Base-by-base conservation (phyloP, 352 stramenopile genomes). In the Phytophthora fragariae region DNA sequence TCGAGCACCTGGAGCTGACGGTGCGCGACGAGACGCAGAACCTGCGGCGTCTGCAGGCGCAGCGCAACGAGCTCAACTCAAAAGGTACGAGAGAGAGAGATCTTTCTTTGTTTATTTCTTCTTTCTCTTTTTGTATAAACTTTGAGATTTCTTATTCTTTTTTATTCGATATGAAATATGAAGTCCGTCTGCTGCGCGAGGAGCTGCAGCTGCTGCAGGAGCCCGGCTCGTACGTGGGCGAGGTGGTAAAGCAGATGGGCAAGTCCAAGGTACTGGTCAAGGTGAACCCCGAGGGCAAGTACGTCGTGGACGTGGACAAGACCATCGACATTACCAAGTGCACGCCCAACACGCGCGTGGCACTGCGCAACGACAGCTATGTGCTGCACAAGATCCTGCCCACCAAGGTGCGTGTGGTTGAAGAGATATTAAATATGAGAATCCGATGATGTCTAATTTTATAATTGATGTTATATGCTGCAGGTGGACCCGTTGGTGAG, bases 221-320 rank as follows among this genome's bases (percentile, higher is more conserved):
- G 76, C 97, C 98, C 0, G 98, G 98, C 21, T 99, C 92, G 56
- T 99, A 99, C 65, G 98, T 99, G 44, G 98, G 98, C 62, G 98
- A 99, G 81, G 98, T 99, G 46, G 97, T 99, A 17, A 99, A 99
- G 86, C 92, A 98, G 73, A 99, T 99, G 98, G 97, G 97, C 72
- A 99, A 99, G 86, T 98, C 98, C 65, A 99, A 99, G 78, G 97
- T 99, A 27, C 85, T 99, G 21, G 98, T 99, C 15, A 99, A 99
- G 92, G 89, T 98, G 50, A 98, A 99, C 77, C 97, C 97, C 0
- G 98, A 99, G 81, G 98, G 98, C 64, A 99, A 99, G 80, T 99
- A 99, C 79, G 98, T 99, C 24, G 98, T 99, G 37, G 98, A 99
- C 75, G 91, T 99, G 68, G 97, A 99, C 79, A 99, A 99, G 75